Base-by-base conservation (phyloP, 2,329 filamentous ascomycete genomes). In the Fusarium subtropicale region DNA sequence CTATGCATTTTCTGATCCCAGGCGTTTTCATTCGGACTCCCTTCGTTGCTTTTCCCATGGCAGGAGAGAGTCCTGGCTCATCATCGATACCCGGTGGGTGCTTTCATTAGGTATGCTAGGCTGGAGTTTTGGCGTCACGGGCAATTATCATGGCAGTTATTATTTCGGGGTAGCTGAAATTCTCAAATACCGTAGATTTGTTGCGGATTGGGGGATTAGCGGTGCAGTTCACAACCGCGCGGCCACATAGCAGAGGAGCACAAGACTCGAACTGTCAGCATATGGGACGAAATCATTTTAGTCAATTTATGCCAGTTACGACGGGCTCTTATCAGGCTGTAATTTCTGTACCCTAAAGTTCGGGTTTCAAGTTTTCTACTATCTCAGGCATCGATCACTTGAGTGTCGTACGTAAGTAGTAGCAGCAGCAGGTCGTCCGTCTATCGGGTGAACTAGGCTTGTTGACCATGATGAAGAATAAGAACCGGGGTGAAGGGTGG, bases 1-100 rank as follows among this genome's bases (percentile, higher is more conserved):
- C 41, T 81, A 31, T 80, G 76, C 62, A 74, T 81, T 33, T 79
- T 80, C 47, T 81, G 67, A 76, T 38, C 24, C 31, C 31, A 20
- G 67, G 54, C 45, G 50, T 60, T 66, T 42, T 36, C 33, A 39
- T 38, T 56, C n/a, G n/a, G 18, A 50, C 30, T 42, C 54, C 48
- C 42, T 50, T 36, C 16, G 36, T 53, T 56, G 56, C 36, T 26
- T 51, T 65, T 33, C 33, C 41, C 45, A 34, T 30, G 30, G 36
- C 39, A 39, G 55, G 64, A 56, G 28, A 30, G 28, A 30, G 28
- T 59, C 41, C 53, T 60, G 60, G 46, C 42, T 56, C 31, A 68
- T 68, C 45, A 68, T 68, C 45, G 59, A 70, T 71, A 71, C 67
- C 67, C 55, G 55, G 58, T 30, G 63, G 56, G 52, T 22, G 46